Evolutionary conservation across 2,329 filamentous ascomycete species (phyloP).

Genomic region (Tolypocladium tropicale): DNA sequence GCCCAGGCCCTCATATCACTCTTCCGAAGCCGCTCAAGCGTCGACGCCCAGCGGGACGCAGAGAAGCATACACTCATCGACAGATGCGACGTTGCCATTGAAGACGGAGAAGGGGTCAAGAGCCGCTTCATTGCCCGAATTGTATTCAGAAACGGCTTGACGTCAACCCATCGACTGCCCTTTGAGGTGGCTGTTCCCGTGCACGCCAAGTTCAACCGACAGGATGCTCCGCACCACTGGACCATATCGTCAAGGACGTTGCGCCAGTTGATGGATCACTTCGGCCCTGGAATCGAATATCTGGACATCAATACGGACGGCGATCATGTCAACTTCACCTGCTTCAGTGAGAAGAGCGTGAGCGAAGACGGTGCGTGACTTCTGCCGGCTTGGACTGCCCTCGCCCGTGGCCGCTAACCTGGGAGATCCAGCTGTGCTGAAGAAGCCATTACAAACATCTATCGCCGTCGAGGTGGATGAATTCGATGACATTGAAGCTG

Average conservation of each 20-base stretch:
- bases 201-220: conserved; percentile 63
- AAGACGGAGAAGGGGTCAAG: conserved; percentile 59
- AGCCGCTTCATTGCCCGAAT: conserved; percentile 68
- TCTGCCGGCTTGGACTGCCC: not conserved
- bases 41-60: conserved; percentile 44
- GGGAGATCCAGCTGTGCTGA: conserved; percentile 54
- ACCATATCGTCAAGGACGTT: conserved; percentile 60
- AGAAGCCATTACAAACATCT: conserved; percentile 71
- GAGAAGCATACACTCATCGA: conserved; percentile 64
- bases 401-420: conserved; percentile 6
- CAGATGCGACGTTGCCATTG: conserved; percentile 61
- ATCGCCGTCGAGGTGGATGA: conserved; percentile 68
- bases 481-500: conserved; percentile 64
- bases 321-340: conserved; percentile 67
- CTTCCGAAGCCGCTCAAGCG: conserved; percentile 55
- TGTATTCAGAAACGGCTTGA: conserved; percentile 63
- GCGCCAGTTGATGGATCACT: conserved; percentile 69
- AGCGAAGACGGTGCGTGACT: conserved; percentile 39
- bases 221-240: conserved; percentile 60
- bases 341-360: conserved; percentile 69
- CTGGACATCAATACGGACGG: conserved; percentile 68
- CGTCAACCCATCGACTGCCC: conserved; percentile 65
- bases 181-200: conserved; percentile 67
- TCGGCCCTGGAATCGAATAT: conserved; percentile 70
- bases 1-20: conserved; percentile 56